Conservation (phyloP, 352 stramenopile species). For the Phytophthora fragariaefolia region DNA sequence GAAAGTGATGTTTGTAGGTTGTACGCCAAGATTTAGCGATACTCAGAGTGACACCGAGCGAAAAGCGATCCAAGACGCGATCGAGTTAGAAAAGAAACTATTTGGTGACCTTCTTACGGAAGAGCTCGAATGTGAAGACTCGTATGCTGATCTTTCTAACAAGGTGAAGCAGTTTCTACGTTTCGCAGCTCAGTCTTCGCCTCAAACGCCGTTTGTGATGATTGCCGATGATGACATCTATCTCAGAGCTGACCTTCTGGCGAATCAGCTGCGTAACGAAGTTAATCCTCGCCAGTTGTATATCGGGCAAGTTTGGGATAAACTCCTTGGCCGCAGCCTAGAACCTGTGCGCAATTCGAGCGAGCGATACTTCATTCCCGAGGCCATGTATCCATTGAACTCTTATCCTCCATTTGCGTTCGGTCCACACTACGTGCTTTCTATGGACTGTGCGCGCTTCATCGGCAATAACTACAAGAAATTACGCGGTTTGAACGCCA, state of each 20-base stretch:
- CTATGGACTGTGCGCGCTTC: conserved; percentile 51
- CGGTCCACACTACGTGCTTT: conserved; percentile 58
- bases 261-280: conserved; percentile 3
- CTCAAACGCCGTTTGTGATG: conserved; percentile 49
- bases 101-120: conserved; percentile 51
- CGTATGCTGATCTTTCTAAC: conserved; percentile 51
- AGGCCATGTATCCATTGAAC: conserved; percentile 35
- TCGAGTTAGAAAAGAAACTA: conserved; percentile 37
- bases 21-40: conserved; percentile 5
- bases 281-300: conserved; percentile 7
- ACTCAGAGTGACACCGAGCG: neutral
- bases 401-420: conserved; percentile 50
- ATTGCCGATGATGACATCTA: conserved; percentile 68
- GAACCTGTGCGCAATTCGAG: conserved; percentile 31
- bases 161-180: conserved; percentile 67
- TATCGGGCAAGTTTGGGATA: conserved; percentile 31
- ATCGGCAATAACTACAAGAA: conserved; percentile 43
- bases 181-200: conserved; percentile 20
- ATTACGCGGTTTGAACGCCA: conserved; percentile 32
- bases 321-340: conserved; percentile 21
- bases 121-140: conserved; percentile 58
- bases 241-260: conserved; percentile 32
- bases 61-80: conserved; percentile 17
- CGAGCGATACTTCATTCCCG: conserved; percentile 45
- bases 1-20: conserved; percentile 52